Conservation (phyloP, 176 grass and related monocot genomes). For the Triticum urartu region DNA sequence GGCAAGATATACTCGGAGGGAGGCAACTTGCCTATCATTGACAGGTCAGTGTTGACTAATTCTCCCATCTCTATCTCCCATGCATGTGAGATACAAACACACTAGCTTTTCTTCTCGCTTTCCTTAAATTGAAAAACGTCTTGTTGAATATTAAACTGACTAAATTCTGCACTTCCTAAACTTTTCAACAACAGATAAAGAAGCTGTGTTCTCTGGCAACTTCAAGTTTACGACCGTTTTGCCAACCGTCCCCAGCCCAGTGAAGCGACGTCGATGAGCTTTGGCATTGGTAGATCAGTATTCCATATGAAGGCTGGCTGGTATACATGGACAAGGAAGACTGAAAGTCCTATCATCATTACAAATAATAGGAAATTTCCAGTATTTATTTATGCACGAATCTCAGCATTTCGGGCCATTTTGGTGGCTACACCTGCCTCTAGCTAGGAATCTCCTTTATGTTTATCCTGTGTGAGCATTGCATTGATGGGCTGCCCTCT, state of each 20-base stretch:
- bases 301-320: conserved; percentile 25
- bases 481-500: background rate
- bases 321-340: conserved; percentile 19
- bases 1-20: conserved; percentile 86
- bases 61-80: conserved; percentile 2
- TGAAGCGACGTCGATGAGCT: conserved; percentile 52
- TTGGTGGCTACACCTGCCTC: conserved; percentile 14
- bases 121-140: background rate
- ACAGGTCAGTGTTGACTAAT: conserved; percentile 53
- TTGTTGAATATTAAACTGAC: conserved; percentile 9
- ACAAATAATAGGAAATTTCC: conserved; percentile 38
- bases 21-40: conserved; percentile 84
- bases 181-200: conserved; percentile 58
- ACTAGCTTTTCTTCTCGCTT: conserved; percentile 6
- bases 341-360: conserved; percentile 9
- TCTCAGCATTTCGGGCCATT: background rate
- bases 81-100: background rate
- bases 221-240: conserved; percentile 75
- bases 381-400: conserved; percentile 22
- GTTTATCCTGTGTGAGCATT: background rate
- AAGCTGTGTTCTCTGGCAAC: conserved; percentile 86
- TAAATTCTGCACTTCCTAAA: conserved; percentile 9
- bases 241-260: conserved; percentile 27
- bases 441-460: conserved; percentile 30
- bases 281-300: conserved; percentile 4